Evolutionary conservation across 2,329 filamentous ascomycete species (phyloP).

Genomic region (Diaporthe batatas): DNA sequence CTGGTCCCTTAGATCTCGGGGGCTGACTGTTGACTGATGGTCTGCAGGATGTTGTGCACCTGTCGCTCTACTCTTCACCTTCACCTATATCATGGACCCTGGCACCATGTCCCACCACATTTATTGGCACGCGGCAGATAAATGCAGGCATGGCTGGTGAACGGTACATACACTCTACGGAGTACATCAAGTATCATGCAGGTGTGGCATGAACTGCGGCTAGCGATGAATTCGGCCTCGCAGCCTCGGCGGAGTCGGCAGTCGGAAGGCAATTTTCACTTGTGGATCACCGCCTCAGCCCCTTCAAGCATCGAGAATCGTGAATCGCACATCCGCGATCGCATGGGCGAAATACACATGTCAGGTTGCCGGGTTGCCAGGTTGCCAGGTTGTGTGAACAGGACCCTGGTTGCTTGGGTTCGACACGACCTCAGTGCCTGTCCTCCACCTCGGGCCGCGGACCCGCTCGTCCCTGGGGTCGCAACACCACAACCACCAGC

Average conservation of each 20-base stretch:
- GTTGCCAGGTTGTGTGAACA: background rate
- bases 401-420: conserved; percentile 16
- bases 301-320: conserved; percentile 10
- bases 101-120: background rate
- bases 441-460: conserved; percentile 27
- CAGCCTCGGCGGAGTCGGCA: conserved; percentile 11
- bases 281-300: conserved; percentile 5
- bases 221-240: conserved; percentile 5
- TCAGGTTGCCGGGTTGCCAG: background rate
- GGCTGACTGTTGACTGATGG: background rate
- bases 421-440: background rate
- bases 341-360: conserved; percentile 14
- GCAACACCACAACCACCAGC: conserved; percentile 24
- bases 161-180: background rate
- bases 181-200: conserved; percentile 4
- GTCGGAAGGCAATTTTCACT: background rate
- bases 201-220: background rate
- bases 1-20: too few species aligned
- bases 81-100: background rate
- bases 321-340: conserved; percentile 21
- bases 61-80: too few species aligned
- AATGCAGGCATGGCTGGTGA: background rate
- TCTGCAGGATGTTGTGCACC: background rate
- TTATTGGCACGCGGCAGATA: background rate
- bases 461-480: conserved; percentile 21